Base-by-base conservation (phyloP, 2,329 filamentous ascomycete species). In the Alternaria sp. region DNA sequence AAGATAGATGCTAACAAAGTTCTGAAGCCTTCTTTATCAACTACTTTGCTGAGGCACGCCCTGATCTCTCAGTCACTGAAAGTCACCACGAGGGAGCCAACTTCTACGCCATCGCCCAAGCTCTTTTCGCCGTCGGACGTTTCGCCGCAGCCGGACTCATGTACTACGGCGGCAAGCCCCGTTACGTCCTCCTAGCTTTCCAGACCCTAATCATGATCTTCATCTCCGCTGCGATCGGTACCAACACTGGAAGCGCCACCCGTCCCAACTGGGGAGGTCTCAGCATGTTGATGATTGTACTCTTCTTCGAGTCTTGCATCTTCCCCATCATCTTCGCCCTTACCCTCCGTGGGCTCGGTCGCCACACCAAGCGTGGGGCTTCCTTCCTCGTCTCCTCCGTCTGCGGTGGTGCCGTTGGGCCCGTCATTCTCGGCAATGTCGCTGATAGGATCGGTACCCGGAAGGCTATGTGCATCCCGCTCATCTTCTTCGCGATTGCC, bases 271-370 rank as follows among this genome's bases (percentile, higher is more conserved):
- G 73, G 74, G 74, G 74, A 17, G 75, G 73, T 56, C 63, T 77
- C 13, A 54, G 67, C 48, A 75, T 78, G 68, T 65, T 78, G 14
- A 77, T 77, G 70, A 62, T 78, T 21, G 74, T 76, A 1, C 67
- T 77, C 23, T 78, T 77, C 68, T 78, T 77, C 65, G 75, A 78
- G 52, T 72, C 67, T 24, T 77, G 73, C 59, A 74, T 77, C 56
- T 78, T 78, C 69, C 74, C 76, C 3, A 75, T 76, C 56, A 78
- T 78, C 62, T 77, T 78, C 60, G 74, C 76, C 1, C 65, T 76
- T 3, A 71, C 72, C 1, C 70, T 78, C 11, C 73, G 76, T 41
- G 76, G 76, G 21, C 71, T 78, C 5, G 76, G 76, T 51, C 69
- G 75, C 21, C 75, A 78, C 64, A 78, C 76, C 58, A 78, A 78